Conservation (phyloP, 2,329 filamentous ascomycete species). For the Clonostachys chloroleuca region DNA sequence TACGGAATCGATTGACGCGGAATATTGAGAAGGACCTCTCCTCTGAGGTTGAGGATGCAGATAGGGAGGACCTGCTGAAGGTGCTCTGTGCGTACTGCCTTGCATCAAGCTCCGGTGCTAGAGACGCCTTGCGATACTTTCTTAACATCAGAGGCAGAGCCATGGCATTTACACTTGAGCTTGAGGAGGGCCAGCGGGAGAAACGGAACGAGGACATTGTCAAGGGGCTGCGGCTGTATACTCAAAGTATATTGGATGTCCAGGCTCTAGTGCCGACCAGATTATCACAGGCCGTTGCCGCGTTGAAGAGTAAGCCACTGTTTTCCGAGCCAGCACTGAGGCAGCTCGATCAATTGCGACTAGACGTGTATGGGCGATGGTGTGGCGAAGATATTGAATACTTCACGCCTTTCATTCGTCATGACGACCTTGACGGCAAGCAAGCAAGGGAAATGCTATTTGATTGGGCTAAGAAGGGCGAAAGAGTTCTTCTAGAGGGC, state of each 20-base stretch:
- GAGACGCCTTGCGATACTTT: constrained; percentile 76
- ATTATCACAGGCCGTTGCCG: constrained; percentile 63
- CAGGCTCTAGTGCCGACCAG: constrained; percentile 70
- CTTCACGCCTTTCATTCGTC: constrained; percentile 83
- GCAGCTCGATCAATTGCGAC: constrained; percentile 62
- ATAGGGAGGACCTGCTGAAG: constrained; percentile 57
- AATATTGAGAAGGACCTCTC: constrained; percentile 67
- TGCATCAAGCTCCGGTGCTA: constrained; percentile 72
- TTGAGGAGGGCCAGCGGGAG: constrained; percentile 33
- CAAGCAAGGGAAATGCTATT: constrained; percentile 58
- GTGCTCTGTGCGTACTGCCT: constrained; percentile 80
- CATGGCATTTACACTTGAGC: constrained; percentile 58
- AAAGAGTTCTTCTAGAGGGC: constrained; percentile 55
- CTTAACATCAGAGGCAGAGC: constrained; percentile 67
- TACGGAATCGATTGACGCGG: constrained; percentile 60
- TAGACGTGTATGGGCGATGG: constrained; percentile 77
- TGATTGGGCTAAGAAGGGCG: constrained; percentile 59
- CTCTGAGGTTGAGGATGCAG: constrained; percentile 39
- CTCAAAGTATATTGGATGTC: constrained; percentile 72
- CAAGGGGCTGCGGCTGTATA: constrained; percentile 66
- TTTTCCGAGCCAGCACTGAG: constrained; percentile 67
- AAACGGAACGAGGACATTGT: constrained; percentile 47
- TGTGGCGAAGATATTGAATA: constrained; percentile 77
- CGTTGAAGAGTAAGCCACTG: constrained; percentile 66
- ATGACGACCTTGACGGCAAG: constrained; percentile 66